Evolutionary conservation across 1,284 basidiomycete species (phyloP).

Genomic region (Leccinum griseonigrum): DNA sequence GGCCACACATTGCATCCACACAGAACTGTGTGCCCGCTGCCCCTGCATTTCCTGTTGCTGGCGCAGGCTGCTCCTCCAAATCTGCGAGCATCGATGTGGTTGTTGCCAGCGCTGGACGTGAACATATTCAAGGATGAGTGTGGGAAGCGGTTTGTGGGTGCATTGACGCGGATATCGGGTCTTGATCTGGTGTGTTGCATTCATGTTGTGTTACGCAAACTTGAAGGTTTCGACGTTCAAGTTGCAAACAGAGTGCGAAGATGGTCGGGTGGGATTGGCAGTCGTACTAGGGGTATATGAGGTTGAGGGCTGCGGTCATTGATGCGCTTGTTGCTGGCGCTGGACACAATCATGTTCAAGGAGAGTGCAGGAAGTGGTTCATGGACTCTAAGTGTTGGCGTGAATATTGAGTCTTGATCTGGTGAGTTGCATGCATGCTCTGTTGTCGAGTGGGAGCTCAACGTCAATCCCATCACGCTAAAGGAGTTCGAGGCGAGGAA

Average conservation of each 20-base stretch:
- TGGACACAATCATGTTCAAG: conserved; percentile 53
- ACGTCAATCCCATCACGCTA: no score
- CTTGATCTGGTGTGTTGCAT: conserved; percentile 36
- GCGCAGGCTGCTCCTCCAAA: conserved; percentile 14
- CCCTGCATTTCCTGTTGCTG: neutral
- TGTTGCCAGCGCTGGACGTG: conserved; percentile 52
- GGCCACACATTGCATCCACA: neutral
- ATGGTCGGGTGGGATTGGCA: conserved; percentile 49
- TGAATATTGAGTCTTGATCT: conserved; percentile 47
- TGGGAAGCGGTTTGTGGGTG: conserved; percentile 47
- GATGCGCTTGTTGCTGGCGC: conserved; percentile 53
- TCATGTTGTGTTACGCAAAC: neutral
- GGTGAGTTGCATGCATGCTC: neutral
- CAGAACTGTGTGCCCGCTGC: neutral
- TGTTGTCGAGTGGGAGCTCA: neutral
- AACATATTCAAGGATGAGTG: conserved; percentile 53
- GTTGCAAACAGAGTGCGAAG: conserved; percentile 34
- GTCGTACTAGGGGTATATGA: conserved; percentile 58
- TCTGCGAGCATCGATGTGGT: conserved; percentile 48
- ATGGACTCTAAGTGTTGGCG: conserved; percentile 46
- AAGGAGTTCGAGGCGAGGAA: no score
- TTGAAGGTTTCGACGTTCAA: neutral
- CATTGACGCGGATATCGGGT: conserved; percentile 45
- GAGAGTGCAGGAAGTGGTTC: conserved; percentile 52
- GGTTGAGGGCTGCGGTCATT: conserved; percentile 59